Conservation (phyloP, 164 flowering plant genomes). For the Chloranthus sessilifolius region DNA sequence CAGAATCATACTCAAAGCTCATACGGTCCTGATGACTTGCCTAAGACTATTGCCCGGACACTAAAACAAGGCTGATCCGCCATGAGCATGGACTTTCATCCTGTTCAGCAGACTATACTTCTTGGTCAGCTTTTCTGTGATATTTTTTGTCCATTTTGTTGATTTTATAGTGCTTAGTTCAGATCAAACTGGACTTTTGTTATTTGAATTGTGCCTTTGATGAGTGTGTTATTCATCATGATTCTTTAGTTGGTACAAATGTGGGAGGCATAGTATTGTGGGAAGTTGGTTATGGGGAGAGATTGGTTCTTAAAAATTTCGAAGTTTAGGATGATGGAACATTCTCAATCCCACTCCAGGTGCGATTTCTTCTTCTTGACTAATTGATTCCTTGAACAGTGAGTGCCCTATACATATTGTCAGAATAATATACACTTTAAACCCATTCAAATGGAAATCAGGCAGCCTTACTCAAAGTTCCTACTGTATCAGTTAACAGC, state of each 20-base stretch:
- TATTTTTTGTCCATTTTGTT: neutral
- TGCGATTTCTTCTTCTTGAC: constrained; percentile 7
- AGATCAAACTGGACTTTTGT: neutral
- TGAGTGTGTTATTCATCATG: constrained; percentile 1
- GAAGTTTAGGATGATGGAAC: constrained; percentile 54
- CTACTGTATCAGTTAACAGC: constrained; percentile 58
- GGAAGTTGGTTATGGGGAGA: constrained; percentile 47
- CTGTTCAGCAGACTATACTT: constrained; percentile 41
- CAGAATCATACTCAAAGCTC: constrained; percentile 21
- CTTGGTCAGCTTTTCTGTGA: constrained; percentile 34
- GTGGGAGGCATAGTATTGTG: constrained; percentile 52
- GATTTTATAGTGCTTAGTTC: neutral
- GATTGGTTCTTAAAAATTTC: constrained; percentile 34
- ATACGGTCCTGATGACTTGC: constrained; percentile 31
- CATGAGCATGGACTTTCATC: constrained; percentile 69
- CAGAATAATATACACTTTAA: neutral
- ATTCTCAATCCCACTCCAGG: constrained; percentile 52
- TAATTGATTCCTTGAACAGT: neutral
- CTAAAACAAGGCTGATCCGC: constrained; percentile 34
- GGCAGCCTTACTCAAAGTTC: constrained; percentile 48
- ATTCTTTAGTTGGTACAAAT: constrained; percentile 53
- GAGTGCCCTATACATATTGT: neutral
- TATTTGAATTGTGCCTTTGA: constrained; percentile 1
- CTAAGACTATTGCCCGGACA: constrained; percentile 44
- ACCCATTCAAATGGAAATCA: constrained; percentile 15